Conservation (phyloP, 1,284 basidiomycete species). For the Ustilago nuda region DNA sequence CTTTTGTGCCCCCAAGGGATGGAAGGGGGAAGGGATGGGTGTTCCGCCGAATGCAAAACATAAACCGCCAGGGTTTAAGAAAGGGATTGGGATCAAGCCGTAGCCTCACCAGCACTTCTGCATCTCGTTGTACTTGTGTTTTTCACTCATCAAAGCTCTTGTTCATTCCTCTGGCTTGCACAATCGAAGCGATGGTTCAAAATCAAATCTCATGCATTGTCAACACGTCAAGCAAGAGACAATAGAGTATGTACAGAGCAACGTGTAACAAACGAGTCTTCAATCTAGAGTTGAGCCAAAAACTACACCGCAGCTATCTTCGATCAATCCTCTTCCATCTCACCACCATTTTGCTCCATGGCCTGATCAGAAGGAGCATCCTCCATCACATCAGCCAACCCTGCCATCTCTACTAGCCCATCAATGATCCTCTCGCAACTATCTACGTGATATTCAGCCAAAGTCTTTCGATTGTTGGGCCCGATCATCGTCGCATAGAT, state of each 20-base stretch:
- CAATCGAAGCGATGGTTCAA: not conserved
- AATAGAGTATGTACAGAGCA: not conserved
- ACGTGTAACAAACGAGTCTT: not conserved
- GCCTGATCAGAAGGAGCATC: slow-evolving; percentile 27
- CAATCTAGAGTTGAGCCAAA: not conserved
- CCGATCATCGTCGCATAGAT: slow-evolving; percentile 67
- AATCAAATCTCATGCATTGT: slow-evolving; percentile 1
- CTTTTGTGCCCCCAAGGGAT: slow-evolving; percentile 59
- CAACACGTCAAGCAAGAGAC: not conserved
- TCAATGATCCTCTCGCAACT: slow-evolving; percentile 60
- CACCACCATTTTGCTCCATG: not conserved
- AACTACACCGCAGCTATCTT: not conserved
- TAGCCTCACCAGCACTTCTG: not conserved
- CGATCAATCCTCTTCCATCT: not conserved
- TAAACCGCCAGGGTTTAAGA: slow-evolving; percentile 24
- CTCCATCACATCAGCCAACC: slow-evolving; percentile 8
- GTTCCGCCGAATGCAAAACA: slow-evolving; percentile 47
- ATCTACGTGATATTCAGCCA: slow-evolving; percentile 66
- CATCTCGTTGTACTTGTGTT: not conserved
- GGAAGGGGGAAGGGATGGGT: slow-evolving; percentile 55
- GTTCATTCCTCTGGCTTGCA: not conserved
- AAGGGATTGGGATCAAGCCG: slow-evolving; percentile 27
- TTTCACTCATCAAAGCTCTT: not conserved
- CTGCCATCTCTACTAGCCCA: slow-evolving; percentile 63
- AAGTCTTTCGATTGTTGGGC: slow-evolving; percentile 62